These are phyloP conservation scores for Neurospora sublineolata DNA, from an alignment of 495 filamentous ascomycete genomes.

Conservation along the genomic window DNA sequence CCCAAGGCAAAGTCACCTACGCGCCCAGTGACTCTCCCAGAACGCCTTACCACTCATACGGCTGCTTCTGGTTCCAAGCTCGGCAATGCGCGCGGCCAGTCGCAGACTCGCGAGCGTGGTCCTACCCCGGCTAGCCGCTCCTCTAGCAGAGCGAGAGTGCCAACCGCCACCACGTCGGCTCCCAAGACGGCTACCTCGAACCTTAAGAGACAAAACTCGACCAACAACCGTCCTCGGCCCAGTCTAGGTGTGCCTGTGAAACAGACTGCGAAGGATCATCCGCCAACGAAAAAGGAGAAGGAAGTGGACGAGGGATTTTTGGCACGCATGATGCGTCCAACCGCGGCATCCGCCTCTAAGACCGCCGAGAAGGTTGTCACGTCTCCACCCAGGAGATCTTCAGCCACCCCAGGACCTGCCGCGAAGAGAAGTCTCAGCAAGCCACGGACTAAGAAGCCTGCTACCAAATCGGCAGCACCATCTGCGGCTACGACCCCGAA, in stretches of 20 bases:
- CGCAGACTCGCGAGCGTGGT: conserved; percentile 27
- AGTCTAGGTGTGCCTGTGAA: conserved; percentile 42
- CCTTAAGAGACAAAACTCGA: conserved; percentile 32
- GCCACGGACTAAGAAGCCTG: conserved; percentile 19
- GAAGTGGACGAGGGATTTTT: conserved; percentile 67
- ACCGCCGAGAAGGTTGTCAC: conserved; percentile 53
- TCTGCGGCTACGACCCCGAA: background rate
- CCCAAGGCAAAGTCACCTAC: conserved; percentile 55
- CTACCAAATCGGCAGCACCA: conserved; percentile 7
- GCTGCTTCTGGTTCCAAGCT: conserved; percentile 48
- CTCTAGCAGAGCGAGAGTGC: conserved; percentile 35
- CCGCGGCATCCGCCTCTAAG: conserved; percentile 66
- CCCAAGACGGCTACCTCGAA: conserved; percentile 11
- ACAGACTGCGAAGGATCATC: conserved; percentile 27
- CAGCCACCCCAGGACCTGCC: conserved; percentile 13
- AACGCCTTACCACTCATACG: conserved; percentile 52
- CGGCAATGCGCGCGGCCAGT: conserved; percentile 21
- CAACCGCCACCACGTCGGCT: conserved; percentile 12
- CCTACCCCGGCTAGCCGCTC: conserved; percentile 23
- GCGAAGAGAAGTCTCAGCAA: conserved; percentile 7
- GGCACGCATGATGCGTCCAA: conserved; percentile 87
- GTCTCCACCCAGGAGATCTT: conserved; percentile 28
- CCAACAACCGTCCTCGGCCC: conserved; percentile 31
- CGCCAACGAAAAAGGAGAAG: conserved; percentile 28
- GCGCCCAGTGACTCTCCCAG: conserved; percentile 47